Evolutionary conservation across 805 yeast species (phyloP).

Genomic region (Candida cerambycidarum): DNA sequence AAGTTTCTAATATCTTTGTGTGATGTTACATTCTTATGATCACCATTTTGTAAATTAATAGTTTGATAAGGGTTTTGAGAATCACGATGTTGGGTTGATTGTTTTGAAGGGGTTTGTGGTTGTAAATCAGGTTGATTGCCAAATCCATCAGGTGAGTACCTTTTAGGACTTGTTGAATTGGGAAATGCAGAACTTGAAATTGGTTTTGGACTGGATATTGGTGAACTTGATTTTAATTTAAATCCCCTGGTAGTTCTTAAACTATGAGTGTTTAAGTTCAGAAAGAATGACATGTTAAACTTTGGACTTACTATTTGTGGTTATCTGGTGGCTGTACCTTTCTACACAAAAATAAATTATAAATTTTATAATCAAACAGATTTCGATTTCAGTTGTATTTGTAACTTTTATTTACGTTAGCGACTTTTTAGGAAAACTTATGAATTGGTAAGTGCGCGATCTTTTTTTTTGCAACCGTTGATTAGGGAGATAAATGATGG

Average conservation of each 20-base stretch:
- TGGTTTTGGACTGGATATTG: slow-evolving; percentile 41
- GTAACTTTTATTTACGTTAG: slow-evolving; percentile 14
- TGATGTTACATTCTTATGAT: slow-evolving; percentile 32
- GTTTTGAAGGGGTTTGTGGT: slow-evolving; percentile 18
- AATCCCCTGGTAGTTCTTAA: slow-evolving; percentile 44
- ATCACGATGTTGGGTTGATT: slow-evolving; percentile 1
- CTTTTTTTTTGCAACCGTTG: slow-evolving; percentile 1
- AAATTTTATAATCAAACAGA: background rate
- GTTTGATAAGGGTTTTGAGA: slow-evolving; percentile 34
- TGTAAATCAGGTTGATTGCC: slow-evolving; percentile 23
- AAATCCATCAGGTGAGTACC: slow-evolving; percentile 11
- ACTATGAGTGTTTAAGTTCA: slow-evolving; percentile 44
- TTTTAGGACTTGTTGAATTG: slow-evolving; percentile 12
- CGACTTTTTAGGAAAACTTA: slow-evolving; percentile 12
- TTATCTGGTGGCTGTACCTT: no score
- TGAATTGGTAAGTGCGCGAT: background rate
- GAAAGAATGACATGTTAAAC: slow-evolving; percentile 31
- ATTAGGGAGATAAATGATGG: background rate
- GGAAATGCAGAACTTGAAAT: slow-evolving; percentile 36
- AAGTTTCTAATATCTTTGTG: slow-evolving; percentile 80
- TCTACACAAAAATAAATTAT: no score
- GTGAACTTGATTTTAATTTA: slow-evolving; percentile 39
- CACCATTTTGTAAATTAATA: slow-evolving; percentile 21
- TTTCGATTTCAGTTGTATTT: background rate
- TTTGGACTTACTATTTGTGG: no score